Conservation (phyloP, 768 basidiomycete species). For the Phanerochaete sordida region DNA sequence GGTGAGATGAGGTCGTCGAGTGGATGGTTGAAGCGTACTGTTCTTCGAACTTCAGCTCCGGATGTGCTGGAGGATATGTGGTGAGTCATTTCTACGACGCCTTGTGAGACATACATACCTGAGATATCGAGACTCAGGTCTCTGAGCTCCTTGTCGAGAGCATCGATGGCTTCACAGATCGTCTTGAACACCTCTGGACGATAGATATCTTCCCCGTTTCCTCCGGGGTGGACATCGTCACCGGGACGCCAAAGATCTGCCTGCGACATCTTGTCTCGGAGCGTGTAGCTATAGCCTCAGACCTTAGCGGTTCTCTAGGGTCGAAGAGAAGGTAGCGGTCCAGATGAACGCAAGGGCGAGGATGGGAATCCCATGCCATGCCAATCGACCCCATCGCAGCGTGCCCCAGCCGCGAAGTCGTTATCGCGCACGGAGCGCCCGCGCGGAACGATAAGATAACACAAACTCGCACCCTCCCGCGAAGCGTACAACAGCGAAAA, state of each 20-base stretch:
- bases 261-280: not conserved
- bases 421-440: not conserved
- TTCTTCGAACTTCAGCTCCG: constrained; percentile 69
- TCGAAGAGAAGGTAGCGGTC: too few species aligned
- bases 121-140: constrained; percentile 70
- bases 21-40: constrained; percentile 33
- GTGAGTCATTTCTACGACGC: not conserved
- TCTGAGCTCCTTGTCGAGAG: constrained; percentile 52
- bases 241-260: constrained; percentile 4
- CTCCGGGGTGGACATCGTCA: not conserved
- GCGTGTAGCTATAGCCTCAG: too few species aligned
- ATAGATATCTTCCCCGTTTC: constrained; percentile 29
- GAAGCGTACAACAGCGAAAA: too few species aligned
- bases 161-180: constrained; percentile 55
- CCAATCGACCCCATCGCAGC: not conserved
- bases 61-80: constrained; percentile 45
- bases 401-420: not conserved
- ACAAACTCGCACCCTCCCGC: too few species aligned
- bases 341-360: too few species aligned
- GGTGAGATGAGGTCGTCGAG: not conserved
- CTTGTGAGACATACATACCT: constrained; percentile 36
- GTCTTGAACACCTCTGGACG: constrained; percentile 56
- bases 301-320: too few species aligned
- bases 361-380: not conserved
- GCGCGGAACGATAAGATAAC: too few species aligned